Evolutionary conservation across 176 grass and related monocot genomes (phyloP).

Genomic region (Tillandsia fasciculata): DNA sequence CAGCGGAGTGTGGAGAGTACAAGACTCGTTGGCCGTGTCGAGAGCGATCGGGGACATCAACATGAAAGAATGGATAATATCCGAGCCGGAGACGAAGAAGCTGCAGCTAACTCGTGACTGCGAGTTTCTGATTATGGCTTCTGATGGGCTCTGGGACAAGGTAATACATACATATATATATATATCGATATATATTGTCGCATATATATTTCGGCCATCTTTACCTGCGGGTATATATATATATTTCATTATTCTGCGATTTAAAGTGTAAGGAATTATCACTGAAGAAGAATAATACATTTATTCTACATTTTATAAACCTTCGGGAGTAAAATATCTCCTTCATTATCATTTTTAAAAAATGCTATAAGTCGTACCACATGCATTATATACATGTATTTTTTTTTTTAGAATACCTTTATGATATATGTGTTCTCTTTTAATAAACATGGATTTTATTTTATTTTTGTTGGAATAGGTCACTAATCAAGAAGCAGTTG

Average conservation of each 20-base stretch:
- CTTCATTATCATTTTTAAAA: too few relatives aligned
- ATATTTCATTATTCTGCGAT: too few relatives aligned
- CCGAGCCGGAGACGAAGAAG: constrained; percentile 42
- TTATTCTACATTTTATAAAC: too few relatives aligned
- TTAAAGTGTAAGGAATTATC: too few relatives aligned
- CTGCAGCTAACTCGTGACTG: constrained; percentile 28
- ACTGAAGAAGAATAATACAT: too few relatives aligned
- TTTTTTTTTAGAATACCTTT: neutral
- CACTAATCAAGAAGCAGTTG: constrained; percentile 70
- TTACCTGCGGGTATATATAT: too few relatives aligned
- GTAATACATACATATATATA: constrained; percentile 9
- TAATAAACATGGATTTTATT: neutral
- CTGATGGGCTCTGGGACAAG: constrained; percentile 81
- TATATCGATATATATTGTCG: too few relatives aligned
- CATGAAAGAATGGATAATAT: constrained; percentile 68
- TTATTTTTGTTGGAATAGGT: constrained; percentile 24
- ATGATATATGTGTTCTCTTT: too few relatives aligned
- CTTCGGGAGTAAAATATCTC: too few relatives aligned
- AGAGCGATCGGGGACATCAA: constrained; percentile 58
- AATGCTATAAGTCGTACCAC: too few relatives aligned
- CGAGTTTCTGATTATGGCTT: constrained; percentile 49
- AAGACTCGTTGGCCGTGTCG: constrained; percentile 68
- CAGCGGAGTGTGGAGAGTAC: constrained; percentile 60
- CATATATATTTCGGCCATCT: too few relatives aligned
- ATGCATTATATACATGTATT: neutral